These are phyloP conservation scores for Crithidia bombi DNA, from an alignment of 208 protist species.

Conservation along the genomic window DNA sequence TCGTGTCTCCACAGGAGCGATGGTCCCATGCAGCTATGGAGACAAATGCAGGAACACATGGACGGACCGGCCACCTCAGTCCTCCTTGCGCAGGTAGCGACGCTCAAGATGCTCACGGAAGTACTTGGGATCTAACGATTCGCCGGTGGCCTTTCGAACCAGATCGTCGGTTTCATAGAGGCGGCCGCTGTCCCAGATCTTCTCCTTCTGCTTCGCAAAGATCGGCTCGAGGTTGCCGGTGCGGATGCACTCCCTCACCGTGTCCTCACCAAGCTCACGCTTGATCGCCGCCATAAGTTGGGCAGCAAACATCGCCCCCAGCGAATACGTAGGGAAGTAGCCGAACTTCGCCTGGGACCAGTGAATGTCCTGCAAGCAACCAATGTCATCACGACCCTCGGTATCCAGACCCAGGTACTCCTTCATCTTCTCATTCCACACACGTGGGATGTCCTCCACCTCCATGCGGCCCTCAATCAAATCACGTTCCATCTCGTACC, in stretches of 20 bases:
- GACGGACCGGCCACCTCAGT: no score
- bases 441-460: constrained; percentile 74
- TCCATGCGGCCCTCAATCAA: constrained; percentile 81
- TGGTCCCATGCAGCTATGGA: no score
- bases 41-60: no score
- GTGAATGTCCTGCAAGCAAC: constrained; percentile 92
- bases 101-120: constrained; percentile 80
- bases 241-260: constrained; percentile 53
- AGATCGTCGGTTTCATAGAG: constrained; percentile 76
- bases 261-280: constrained; percentile 63
- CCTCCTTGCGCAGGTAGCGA: constrained; percentile 73
- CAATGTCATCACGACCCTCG: constrained; percentile 72
- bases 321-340: constrained; percentile 91
- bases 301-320: constrained; percentile 82
- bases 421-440: constrained; percentile 92
- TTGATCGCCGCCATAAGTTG: constrained; percentile 79
- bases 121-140: constrained; percentile 75
- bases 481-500: constrained; percentile 92
- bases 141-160: constrained; percentile 74
- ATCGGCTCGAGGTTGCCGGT: constrained; percentile 69
- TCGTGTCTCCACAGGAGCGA: no score
- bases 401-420: constrained; percentile 83
- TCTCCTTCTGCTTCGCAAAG: constrained; percentile 76
- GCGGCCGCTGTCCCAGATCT: constrained; percentile 69
- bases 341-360: constrained; percentile 74